Evolutionary conservation across 169 alveolate genomes (phyloP), one percentile per base, ranked within the genome.

Genomic region (Cryptosporidium sp.): DNA sequence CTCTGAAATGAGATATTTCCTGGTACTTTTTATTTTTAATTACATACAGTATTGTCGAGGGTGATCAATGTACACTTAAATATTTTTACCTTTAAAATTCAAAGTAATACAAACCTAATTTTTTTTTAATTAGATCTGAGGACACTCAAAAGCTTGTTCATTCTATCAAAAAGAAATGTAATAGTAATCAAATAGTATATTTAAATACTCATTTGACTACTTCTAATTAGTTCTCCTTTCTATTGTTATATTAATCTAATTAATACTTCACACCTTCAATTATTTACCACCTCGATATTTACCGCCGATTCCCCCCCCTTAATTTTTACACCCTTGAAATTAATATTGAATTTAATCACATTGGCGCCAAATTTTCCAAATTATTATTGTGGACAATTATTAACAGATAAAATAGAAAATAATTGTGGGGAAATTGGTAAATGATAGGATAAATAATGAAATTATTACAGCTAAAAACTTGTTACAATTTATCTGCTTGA

Each of bases 31-130:
- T 65, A 33, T 35, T 65, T 3, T 37, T n/a, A 65, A 31, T 65
- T 65, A 65, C 72, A 65, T 65, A 33, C 72, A 65, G 72, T 65
- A 65, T 65, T 65, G 72, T 65, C 72, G 72, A 65, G 72, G 72
- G 72, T 65, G 72, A 65, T 14, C 51, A 65, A 37, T 65, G 72
- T 65, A 65, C 72, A 65, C 72, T 35, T 65, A 33, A 26, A 5
- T 56, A n/a, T 56, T n/a, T 6, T 21, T 56, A 9, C 35, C 21
- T 9, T 56, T 5, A n/a, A 42, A 56, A 56, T 56, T 26, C 2
- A 56, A 56, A n/a, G 29, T 21, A 56, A 56, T n/a, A n/a, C 23
- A 23, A 56, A n/a, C 29, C 18, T 23, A 56, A 56, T 8, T 26
- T 56, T 26, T 7, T n/a, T 0, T 3, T 0, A 9, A 48, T 14